These are phyloP conservation scores for Blastobotrys serpentis DNA, from an alignment of 1,139 yeast species.

Conservation along the genomic window DNA sequence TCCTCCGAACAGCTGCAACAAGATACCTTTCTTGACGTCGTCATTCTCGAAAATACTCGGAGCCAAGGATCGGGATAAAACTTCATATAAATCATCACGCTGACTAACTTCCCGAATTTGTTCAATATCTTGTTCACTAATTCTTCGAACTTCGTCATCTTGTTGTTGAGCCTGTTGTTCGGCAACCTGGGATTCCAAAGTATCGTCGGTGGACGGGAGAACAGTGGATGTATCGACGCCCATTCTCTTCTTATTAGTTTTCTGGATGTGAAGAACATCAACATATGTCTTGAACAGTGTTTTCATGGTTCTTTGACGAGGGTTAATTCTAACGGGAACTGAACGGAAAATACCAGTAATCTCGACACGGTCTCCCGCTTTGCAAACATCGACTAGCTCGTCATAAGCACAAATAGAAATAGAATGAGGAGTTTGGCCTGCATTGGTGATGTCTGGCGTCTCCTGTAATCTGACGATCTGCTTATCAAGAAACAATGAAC, in stretches of 20 bases:
- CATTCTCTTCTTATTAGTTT: conserved; percentile 76
- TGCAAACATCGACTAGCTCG: conserved; percentile 88
- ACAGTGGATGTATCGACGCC: conserved; percentile 78
- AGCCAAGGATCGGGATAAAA: conserved; percentile 88
- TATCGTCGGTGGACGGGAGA: conserved; percentile 25
- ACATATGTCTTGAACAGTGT: conserved; percentile 86
- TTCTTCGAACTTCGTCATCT: conserved; percentile 70
- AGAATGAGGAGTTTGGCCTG: conserved; percentile 98
- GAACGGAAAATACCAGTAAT: conserved; percentile 95
- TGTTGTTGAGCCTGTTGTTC: conserved; percentile 41
- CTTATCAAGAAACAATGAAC: conserved; percentile 91
- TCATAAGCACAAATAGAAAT: conserved; percentile 93
- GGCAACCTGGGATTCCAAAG: conserved; percentile 30
- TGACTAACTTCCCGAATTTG: conserved; percentile 60
- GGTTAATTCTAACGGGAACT: conserved; percentile 83
- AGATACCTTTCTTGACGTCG: conserved; percentile 92
- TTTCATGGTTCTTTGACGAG: conserved; percentile 81
- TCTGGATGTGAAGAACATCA: conserved; percentile 90
- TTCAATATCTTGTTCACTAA: conserved; percentile 67
- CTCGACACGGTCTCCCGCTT: conserved; percentile 96
- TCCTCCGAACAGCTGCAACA: conserved; percentile 93
- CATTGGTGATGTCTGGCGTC: conserved; percentile 97
- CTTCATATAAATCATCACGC: conserved; percentile 79
- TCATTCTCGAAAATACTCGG: conserved; percentile 95
- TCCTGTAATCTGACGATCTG: conserved; percentile 93